Conservation (phyloP, 495 filamentous ascomycete species). For the Rhizodiscina lignyota region DNA sequence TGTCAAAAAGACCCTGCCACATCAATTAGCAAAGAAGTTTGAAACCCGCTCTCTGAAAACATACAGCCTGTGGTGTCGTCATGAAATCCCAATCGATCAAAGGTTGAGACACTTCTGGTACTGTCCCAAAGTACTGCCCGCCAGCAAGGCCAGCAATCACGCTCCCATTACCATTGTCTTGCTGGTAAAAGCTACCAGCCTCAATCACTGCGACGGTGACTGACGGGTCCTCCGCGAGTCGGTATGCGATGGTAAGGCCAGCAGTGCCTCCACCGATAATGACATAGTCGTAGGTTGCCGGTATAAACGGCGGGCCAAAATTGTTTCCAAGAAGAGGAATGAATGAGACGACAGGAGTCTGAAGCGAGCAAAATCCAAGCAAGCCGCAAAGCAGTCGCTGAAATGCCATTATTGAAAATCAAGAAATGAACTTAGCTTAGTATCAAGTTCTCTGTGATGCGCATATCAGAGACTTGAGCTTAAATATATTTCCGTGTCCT, state of each 20-base stretch:
- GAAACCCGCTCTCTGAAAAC: too few species aligned
- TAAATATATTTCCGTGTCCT: too few species aligned
- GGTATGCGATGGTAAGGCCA: constrained; percentile 6
- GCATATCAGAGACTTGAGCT: too few species aligned
- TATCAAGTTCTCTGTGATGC: too few species aligned
- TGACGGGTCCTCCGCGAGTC: constrained; percentile 5
- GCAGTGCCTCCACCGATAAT: constrained; percentile 9
- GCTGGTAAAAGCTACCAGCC: not conserved
- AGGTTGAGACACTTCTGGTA: not conserved
- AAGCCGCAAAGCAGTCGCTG: too few species aligned
- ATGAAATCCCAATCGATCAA: not conserved
- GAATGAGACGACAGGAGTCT: too few species aligned
- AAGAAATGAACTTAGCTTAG: too few species aligned
- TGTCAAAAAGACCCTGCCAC: too few species aligned
- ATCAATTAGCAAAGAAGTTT: too few species aligned
- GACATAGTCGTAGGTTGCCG: constrained; percentile 9
- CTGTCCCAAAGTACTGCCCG: not conserved
- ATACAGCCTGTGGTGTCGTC: not conserved
- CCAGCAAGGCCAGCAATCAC: not conserved
- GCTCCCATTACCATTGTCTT: not conserved
- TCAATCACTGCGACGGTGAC: not conserved
- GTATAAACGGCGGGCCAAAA: not conserved
- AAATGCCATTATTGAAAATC: too few species aligned
- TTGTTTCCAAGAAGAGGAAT: too few species aligned
- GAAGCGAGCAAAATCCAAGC: too few species aligned